These are phyloP conservation scores for Bullera alba DNA, from an alignment of 768 basidiomycete species.

Conservation along the genomic window DNA sequence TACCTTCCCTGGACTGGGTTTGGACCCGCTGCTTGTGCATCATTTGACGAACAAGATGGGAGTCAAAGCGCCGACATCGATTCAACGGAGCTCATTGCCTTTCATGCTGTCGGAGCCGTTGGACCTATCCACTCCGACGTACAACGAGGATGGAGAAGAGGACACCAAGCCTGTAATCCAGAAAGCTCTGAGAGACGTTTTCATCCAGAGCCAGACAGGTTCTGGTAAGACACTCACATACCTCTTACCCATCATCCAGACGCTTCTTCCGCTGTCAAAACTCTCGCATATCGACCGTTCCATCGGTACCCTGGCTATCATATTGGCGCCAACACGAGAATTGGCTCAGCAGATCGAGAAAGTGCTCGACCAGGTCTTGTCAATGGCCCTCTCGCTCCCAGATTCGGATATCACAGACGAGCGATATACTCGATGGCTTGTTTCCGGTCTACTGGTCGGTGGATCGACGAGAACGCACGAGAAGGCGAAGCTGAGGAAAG, in stretches of 20 bases:
- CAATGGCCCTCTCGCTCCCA: slow-evolving; percentile 55
- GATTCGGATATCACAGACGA: slow-evolving; percentile 42
- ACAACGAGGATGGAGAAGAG: slow-evolving; percentile 21
- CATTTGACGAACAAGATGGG: slow-evolving; percentile 75
- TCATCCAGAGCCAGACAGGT: slow-evolving; percentile 94
- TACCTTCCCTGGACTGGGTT: slow-evolving; percentile 72
- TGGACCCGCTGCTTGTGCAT: slow-evolving; percentile 68
- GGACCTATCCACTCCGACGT: slow-evolving; percentile 10
- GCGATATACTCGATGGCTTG: slow-evolving; percentile 68
- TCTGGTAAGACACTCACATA: slow-evolving; percentile 94
- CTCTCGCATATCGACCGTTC: slow-evolving; percentile 90
- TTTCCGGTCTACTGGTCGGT: slow-evolving; percentile 85
- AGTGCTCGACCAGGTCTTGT: slow-evolving; percentile 75
- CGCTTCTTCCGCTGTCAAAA: slow-evolving; percentile 79
- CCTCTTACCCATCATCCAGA: slow-evolving; percentile 88
- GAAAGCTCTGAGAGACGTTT: slow-evolving; percentile 58
- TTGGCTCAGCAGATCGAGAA: slow-evolving; percentile 94
- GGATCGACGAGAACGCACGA: slow-evolving; percentile 92
- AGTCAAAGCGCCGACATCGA: slow-evolving; percentile 78
- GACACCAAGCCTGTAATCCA: slow-evolving; percentile 15
- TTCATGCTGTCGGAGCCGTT: slow-evolving; percentile 53
- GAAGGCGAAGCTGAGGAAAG: slow-evolving; percentile 89
- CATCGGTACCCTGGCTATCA: slow-evolving; percentile 87
- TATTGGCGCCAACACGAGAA: slow-evolving; percentile 91
- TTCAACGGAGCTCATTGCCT: slow-evolving; percentile 67